These are phyloP conservation scores for Pholiota conissans DNA, from an alignment of 768 basidiomycete genomes.

Conservation along the genomic window DNA sequence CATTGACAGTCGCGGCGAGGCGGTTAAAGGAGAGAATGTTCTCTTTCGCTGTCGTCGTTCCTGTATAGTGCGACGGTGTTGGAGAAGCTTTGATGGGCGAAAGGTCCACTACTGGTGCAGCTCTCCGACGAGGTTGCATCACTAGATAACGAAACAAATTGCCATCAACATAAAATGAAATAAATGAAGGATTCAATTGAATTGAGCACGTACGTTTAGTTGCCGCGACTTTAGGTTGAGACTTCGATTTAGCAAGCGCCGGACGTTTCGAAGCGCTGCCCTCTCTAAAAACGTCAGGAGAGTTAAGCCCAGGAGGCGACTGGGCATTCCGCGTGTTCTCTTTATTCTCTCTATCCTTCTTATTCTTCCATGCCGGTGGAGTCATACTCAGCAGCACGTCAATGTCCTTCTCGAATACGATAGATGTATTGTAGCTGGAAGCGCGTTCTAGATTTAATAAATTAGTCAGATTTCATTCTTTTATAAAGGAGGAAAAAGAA, in stretches of 20 bases:
- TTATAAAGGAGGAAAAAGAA: not conserved
- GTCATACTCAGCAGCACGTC: slow-evolving; percentile 37
- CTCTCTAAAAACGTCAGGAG: slow-evolving; percentile 17
- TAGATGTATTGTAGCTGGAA: slow-evolving; percentile 45
- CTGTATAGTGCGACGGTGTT: slow-evolving; percentile 35
- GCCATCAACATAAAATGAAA: not conserved
- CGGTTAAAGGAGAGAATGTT: slow-evolving; percentile 35
- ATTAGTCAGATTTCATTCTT: not conserved
- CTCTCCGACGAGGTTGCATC: slow-evolving; percentile 38
- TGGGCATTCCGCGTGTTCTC: slow-evolving; percentile 28
- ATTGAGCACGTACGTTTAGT: slow-evolving; percentile 35
- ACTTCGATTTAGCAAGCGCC: slow-evolving; percentile 38
- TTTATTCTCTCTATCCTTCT: no score
- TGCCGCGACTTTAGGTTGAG: slow-evolving; percentile 42
- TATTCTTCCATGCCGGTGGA: slow-evolving; percentile 30
- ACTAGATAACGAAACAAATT: slow-evolving; percentile 10
- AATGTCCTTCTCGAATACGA: slow-evolving; percentile 52
- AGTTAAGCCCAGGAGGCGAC: slow-evolving; percentile 37
- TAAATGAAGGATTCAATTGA: not conserved
- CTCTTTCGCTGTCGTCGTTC: slow-evolving; percentile 35
- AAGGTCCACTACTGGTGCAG: slow-evolving; percentile 35
- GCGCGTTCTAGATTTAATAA: slow-evolving; percentile 38
- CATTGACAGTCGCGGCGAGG: slow-evolving; percentile 22
- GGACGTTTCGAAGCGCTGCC: slow-evolving; percentile 9
- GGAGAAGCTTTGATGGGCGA: slow-evolving; percentile 58